A percentile compares a stretch with the other conserved stretches of the same genome.
These are phyloP conservation scores for Somion occarium DNA, from an alignment of 1,284 basidiomycete genomes.

Conservation along the genomic window DNA sequence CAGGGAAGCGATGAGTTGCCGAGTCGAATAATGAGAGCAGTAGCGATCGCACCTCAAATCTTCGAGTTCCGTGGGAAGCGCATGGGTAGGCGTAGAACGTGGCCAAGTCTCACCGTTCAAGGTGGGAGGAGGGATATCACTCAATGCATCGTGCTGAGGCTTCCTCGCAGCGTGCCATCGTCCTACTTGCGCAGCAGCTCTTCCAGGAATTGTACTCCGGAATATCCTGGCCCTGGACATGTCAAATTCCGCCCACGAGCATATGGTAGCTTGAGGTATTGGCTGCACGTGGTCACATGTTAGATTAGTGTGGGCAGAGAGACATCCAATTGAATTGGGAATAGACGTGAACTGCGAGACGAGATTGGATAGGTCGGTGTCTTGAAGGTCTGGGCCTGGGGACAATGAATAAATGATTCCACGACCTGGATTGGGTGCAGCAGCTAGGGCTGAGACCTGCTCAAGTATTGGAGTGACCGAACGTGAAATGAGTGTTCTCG, in stretches of 20 bases:
- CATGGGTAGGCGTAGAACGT: slow-evolving; percentile 3
- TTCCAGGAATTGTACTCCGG: slow-evolving; percentile 56
- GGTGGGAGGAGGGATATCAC: background rate
- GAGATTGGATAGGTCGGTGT: slow-evolving; percentile 40
- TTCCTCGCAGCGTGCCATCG: slow-evolving; percentile 54
- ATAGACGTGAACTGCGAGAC: slow-evolving; percentile 39
- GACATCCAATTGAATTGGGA: slow-evolving; percentile 51
- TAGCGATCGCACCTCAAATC: slow-evolving; percentile 30
- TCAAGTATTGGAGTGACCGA: background rate
- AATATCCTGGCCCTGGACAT: slow-evolving; percentile 38
- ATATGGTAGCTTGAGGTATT: slow-evolving; percentile 30
- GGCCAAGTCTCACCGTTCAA: background rate
- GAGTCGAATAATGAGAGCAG: background rate
- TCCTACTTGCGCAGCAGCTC: slow-evolving; percentile 55
- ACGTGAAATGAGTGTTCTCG: slow-evolving; percentile 2
- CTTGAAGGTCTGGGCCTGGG: slow-evolving; percentile 34
- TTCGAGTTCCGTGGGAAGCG: slow-evolving; percentile 35
- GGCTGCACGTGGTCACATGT: slow-evolving; percentile 8
- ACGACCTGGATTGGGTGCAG: background rate
- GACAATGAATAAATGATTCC: slow-evolving; percentile 19
- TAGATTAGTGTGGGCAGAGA: slow-evolving; percentile 43
- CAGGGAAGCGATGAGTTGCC: slow-evolving; percentile 15
- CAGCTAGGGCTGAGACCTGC: background rate
- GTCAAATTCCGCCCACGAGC: slow-evolving; percentile 50
- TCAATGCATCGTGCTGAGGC: slow-evolving; percentile 10